Conservation (phyloP, 2,329 filamentous ascomycete species). For the Hymenoscyphus scutula region DNA sequence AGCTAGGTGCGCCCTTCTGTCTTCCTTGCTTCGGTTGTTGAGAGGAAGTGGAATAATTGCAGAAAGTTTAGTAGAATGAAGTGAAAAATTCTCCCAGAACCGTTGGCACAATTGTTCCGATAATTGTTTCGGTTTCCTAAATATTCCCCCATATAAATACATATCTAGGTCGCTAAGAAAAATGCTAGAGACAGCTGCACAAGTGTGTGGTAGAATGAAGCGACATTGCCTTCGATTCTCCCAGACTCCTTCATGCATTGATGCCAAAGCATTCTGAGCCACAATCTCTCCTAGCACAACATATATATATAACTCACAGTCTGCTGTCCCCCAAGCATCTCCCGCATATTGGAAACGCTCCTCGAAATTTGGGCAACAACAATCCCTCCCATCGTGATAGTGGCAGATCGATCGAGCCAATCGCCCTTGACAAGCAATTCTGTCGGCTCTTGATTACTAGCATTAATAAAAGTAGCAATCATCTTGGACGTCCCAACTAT, state of each 20-base stretch:
- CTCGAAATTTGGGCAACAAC: conserved; percentile 57
- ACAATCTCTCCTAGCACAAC: not conserved
- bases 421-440: conserved; percentile 58
- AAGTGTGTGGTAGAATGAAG: not conserved
- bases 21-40: too few relatives aligned
- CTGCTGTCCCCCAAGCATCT: conserved; percentile 60
- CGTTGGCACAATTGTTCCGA: too few relatives aligned
- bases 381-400: conserved; percentile 50
- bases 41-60: too few relatives aligned
- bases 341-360: conserved; percentile 54
- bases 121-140: too few relatives aligned
- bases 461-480: conserved; percentile 55
- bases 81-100: too few relatives aligned
- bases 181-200: too few relatives aligned
- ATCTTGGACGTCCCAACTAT: conserved; percentile 54
- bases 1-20: too few relatives aligned
- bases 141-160: too few relatives aligned
- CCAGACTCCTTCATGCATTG: not conserved
- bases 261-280: not conserved
- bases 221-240: not conserved
- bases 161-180: too few relatives aligned
- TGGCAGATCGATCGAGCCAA: conserved; percentile 55
- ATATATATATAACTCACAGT: conserved; percentile 37
- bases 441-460: conserved; percentile 42
- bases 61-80: too few relatives aligned